Conservation (phyloP, 2,329 filamentous ascomycete species). For the Cadophora gregata region DNA sequence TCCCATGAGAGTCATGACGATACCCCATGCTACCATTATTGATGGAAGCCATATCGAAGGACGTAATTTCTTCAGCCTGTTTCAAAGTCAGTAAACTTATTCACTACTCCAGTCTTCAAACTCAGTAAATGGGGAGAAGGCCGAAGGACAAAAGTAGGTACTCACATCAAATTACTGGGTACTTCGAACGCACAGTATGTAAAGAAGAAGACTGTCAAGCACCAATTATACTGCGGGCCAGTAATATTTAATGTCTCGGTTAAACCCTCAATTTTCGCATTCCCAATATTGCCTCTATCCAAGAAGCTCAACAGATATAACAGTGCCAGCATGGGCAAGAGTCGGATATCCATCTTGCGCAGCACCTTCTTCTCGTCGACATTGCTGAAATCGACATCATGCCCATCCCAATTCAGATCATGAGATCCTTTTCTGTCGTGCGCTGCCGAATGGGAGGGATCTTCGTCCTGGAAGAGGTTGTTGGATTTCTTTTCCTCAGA, state of each 20-base stretch:
- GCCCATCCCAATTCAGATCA: not conserved
- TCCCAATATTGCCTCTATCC: constrained; percentile 75
- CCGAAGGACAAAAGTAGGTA: not conserved
- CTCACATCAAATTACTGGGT: constrained; percentile 52
- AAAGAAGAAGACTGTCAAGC: constrained; percentile 59
- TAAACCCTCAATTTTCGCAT: constrained; percentile 30
- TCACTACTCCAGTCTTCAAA: too few species aligned
- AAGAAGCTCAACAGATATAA: constrained; percentile 27
- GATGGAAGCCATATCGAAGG: constrained; percentile 56
- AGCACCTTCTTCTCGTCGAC: constrained; percentile 20
- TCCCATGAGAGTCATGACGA: constrained; percentile 58
- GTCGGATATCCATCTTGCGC: constrained; percentile 27
- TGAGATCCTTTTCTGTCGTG: not conserved
- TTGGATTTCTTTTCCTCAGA: not conserved
- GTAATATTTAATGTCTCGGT: constrained; percentile 26
- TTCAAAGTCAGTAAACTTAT: not conserved
- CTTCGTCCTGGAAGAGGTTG: not conserved
- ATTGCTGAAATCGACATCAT: not conserved
- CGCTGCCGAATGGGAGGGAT: not conserved
- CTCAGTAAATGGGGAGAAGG: too few species aligned
- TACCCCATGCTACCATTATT: constrained; percentile 46
- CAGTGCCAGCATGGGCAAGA: constrained; percentile 26
- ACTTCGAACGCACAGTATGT: constrained; percentile 56
- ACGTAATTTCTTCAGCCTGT: constrained; percentile 54
- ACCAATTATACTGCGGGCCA: constrained; percentile 31